A percentile compares a stretch with the other conserved stretches of the same genome.
Evolutionary conservation across 108 stramenopile genomes (phyloP).

Genomic region (Pseudonitzschia delicatissima): DNA sequence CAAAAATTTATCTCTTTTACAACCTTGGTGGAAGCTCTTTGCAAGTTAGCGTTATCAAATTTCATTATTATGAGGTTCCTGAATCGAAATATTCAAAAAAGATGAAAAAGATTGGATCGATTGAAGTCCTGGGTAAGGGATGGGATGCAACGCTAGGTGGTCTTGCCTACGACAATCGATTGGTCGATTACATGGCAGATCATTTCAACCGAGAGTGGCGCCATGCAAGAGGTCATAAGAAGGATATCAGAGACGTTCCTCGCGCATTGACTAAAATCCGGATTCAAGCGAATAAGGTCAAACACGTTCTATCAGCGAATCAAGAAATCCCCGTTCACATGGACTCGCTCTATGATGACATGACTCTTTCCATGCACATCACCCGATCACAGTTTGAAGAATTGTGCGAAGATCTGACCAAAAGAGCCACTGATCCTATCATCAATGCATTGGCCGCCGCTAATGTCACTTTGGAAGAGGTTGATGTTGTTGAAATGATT

Average conservation of each 20-base stretch:
- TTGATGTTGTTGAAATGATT: slow-evolving; percentile 94
- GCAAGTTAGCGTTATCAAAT: slow-evolving; percentile 87
- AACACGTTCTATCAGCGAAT: slow-evolving; percentile 97
- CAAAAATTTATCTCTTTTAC: slow-evolving; percentile 90
- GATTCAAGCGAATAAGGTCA: slow-evolving; percentile 95
- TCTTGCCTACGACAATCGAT: slow-evolving; percentile 74
- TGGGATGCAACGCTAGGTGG: slow-evolving; percentile 96
- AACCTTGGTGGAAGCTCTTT: slow-evolving; percentile 94
- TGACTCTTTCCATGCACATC: slow-evolving; percentile 80
- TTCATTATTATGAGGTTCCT: slow-evolving; percentile 64
- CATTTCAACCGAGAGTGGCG: slow-evolving; percentile 90
- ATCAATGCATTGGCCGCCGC: slow-evolving; percentile 65
- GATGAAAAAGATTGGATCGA: slow-evolving; percentile 86
- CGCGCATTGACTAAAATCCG: slow-evolving; percentile 96
- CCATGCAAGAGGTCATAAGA: slow-evolving; percentile 41
- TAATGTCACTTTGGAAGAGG: slow-evolving; percentile 82
- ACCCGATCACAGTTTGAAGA: slow-evolving; percentile 88
- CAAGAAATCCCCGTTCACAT: slow-evolving; percentile 93
- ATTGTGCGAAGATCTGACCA: slow-evolving; percentile 78
- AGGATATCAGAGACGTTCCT: slow-evolving; percentile 79
- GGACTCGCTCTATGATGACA: slow-evolving; percentile 91
- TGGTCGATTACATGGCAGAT: slow-evolving; percentile 92
- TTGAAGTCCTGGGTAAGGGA: slow-evolving; percentile 89
- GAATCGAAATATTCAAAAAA: slow-evolving; percentile 70
- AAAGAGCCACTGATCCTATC: slow-evolving; percentile 80